phyloP scores from a whole-genome alignment of 2,329 filamentous ascomycete species.

The Chalara sp. region DNA sequence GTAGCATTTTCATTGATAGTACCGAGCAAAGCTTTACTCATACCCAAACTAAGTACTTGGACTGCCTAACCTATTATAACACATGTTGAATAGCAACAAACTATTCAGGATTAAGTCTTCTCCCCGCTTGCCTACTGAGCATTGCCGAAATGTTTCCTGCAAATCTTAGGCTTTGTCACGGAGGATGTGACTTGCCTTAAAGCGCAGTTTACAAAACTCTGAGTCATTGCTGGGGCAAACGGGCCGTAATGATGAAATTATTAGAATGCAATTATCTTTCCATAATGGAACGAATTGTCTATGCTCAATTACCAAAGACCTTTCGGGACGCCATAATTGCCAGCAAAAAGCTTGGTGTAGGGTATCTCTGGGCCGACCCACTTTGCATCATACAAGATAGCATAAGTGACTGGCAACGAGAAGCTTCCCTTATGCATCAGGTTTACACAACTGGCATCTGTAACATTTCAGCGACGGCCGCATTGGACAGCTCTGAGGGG shows the following conservation, averaged over 20 bases:
- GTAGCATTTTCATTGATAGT: no score
- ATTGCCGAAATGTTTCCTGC: no score
- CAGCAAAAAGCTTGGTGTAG: conserved; percentile 15
- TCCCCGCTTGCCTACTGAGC: no score
- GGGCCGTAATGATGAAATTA: neutral
- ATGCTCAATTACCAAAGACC: conserved; percentile 9
- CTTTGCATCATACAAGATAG: conserved; percentile 24
- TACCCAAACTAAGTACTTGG: no score
- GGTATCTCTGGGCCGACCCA: no score
- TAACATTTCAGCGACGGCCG: conserved; percentile 13
- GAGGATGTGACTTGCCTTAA: neutral
- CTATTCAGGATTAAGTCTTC: no score
- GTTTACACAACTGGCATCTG: conserved; percentile 17
- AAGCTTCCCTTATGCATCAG: conserved; percentile 16
- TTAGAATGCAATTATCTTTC: neutral
- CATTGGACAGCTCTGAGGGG: neutral
- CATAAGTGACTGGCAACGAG: conserved; percentile 18
- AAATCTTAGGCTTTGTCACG: no score
- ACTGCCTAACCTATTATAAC: no score
- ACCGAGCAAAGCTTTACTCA: no score
- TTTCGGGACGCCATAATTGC: conserved; percentile 23
- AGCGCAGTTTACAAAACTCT: neutral
- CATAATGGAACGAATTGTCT: neutral
- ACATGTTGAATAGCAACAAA: no score
- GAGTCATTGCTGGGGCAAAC: neutral